phyloP scores from a whole-genome alignment of 179 eudicot species.

The Silene noctiflora region DNA sequence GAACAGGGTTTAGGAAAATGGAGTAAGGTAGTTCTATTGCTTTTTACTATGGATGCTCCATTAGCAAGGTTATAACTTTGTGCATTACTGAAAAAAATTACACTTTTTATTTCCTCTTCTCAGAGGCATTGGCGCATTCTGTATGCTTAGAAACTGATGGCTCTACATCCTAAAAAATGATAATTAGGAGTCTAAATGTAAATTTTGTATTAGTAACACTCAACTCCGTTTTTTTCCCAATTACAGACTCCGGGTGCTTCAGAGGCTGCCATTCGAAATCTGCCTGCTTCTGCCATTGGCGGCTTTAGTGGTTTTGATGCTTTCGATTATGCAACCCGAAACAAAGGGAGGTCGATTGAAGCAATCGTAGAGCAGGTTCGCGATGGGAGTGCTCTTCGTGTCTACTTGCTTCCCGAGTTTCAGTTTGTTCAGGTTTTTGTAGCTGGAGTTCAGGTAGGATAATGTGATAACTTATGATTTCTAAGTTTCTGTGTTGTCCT shows the following conservation, averaged over 20 bases:
- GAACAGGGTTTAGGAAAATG: conserved; percentile 84
- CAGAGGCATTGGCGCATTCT: not conserved
- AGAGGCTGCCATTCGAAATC: conserved; percentile 72
- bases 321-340: conserved; percentile 44
- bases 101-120: not conserved
- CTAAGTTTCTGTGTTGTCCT: not conserved
- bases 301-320: conserved; percentile 70
- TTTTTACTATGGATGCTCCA: conserved; percentile 1
- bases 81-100: not conserved
- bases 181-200: not conserved
- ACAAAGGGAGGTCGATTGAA: conserved; percentile 74
- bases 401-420: conserved; percentile 89
- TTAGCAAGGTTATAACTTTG: not conserved
- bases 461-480: conserved; percentile 7
- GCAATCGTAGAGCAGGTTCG: conserved; percentile 96
- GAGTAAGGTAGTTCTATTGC: conserved; percentile 61
- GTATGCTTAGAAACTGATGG: not conserved
- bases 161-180: conserved; percentile 2
- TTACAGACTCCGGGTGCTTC: conserved; percentile 76
- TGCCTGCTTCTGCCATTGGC: conserved; percentile 93
- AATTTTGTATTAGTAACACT: not conserved
- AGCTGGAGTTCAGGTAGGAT: conserved; percentile 84
- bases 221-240: not conserved
- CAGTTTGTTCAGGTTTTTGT: conserved; percentile 90
- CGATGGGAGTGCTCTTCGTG: conserved; percentile 92